Evolutionary conservation across 495 filamentous ascomycete genomes (phyloP), one percentile per base, ranked within the genome.

Genomic region (Chaetomidium leptoderma): DNA sequence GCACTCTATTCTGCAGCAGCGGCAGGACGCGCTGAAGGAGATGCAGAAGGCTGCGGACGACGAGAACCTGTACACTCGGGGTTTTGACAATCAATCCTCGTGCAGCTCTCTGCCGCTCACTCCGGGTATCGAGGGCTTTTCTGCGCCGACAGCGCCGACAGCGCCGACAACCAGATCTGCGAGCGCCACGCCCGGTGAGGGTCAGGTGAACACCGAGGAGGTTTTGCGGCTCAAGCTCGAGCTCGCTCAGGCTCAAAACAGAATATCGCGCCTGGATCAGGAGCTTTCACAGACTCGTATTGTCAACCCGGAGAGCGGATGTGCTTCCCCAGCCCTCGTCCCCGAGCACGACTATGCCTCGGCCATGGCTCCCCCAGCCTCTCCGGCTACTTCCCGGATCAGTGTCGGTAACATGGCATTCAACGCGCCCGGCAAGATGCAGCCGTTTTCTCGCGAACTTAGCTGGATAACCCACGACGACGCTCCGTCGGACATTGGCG

Each of bases 281-380:
- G 90, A 97, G 70, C 80, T 97, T 53, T 79, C 86, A 26, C 87
- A 92, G 57, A 87, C 78, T 10, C 89, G 90, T 42, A n/a, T n/a
- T n/a, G 55, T 83, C 65, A 84, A 83, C 45, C 63, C 63, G 43
- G 64, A 66, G 37, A 60, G 40, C 56, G 72, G 43, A 29, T 61
- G 65, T 40, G 59, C 40, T 1, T 67, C 66, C 10, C 63, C 65
- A 13, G 59, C 44, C 6, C 40, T 65, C n/a, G 23, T 49, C 11
- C 30, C 63, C 1, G 71, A 75, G 35, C 43, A 47, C 30, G 72
- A 71, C 11, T 72, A 70, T 50, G 35, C 65, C 8, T 23, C 64
- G 3, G 58, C 46, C 19, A 35, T 62, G 19, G 44, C 33, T 14
- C 39, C 48, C 9, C 16, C 55, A 16, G 47, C 46, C 10, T 69